Evolutionary conservation across 2,329 filamentous ascomycete genomes (phyloP).

Genomic region (Colletotrichum spaethianum): DNA sequence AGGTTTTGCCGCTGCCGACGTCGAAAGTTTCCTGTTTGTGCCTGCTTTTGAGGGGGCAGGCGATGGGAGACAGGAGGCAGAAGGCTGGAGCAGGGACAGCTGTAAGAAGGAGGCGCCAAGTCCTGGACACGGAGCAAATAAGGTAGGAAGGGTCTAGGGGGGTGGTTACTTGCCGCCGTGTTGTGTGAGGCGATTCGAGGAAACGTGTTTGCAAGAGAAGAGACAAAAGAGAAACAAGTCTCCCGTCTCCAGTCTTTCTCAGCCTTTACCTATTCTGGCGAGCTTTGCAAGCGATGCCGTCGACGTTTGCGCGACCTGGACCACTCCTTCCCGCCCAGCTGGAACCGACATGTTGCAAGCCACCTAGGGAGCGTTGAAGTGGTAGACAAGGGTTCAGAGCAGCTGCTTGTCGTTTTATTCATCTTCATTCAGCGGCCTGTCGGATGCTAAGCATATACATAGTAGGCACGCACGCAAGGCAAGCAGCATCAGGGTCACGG

Average conservation of each 20-base stretch:
- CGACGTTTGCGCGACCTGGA: conserved; percentile 17
- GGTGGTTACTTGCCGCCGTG: conserved; percentile 3
- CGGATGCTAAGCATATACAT: background rate
- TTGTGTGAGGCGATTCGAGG: background rate
- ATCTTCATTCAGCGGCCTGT: background rate
- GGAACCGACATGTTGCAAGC: background rate
- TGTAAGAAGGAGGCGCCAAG: conserved; percentile 23
- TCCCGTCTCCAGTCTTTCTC: conserved; percentile 25
- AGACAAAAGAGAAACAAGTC: conserved; percentile 29
- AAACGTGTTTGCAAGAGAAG: conserved; percentile 17
- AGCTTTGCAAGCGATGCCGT: conserved; percentile 31
- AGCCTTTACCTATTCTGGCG: conserved; percentile 24
- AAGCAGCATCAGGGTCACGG: background rate
- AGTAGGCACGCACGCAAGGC: background rate
- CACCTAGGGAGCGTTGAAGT: background rate
- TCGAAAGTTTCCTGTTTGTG: background rate
- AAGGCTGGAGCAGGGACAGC: conserved; percentile 1
- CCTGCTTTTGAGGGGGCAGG: too few relatives aligned
- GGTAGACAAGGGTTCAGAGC: background rate
- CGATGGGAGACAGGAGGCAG: background rate
- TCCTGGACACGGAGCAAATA: conserved; percentile 5
- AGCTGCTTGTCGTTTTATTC: too few relatives aligned
- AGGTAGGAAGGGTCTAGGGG: conserved; percentile 9
- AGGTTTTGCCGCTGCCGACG: background rate
- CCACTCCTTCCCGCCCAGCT: conserved; percentile 19